Evolutionary conservation across 495 filamentous ascomycete genomes (phyloP), one percentile per base, ranked within the genome.

Genomic region (Neurospora sp.): DNA sequence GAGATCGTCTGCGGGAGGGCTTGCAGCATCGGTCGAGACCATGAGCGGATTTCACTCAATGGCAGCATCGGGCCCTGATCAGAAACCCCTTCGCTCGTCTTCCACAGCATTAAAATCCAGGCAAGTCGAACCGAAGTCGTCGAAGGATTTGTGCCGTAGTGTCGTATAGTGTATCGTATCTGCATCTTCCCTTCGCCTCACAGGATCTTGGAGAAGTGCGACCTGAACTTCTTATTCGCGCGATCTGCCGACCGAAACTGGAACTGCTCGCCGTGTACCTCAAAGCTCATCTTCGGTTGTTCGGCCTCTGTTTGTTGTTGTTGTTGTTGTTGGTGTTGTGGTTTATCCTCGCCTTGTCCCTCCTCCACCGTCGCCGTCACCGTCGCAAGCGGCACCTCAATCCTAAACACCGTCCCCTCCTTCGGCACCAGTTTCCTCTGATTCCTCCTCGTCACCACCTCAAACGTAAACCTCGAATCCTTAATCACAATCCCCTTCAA

Each of bases 151-250:
- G 27, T 1, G 54, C 9, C 4, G 6, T 66, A 66, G 54, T 35
- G 9, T 66, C 27, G 54, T 66, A 35, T 66, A 7, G 27, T 35
- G 31, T 66, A 7, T 35, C 54, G 54, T 35, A 66, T 66, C 27
- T 37, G 9, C 16, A 0, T 46, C 73, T 1, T 7, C 27, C 14
- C 9, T 9, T 18, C 39, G 12, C 54, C 11, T 88, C 79, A 96
- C 20, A 96, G 80, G 77, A 91, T 90, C 48, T 88, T 86, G 20
- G 91, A 82, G 73, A 90, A 92, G 76, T 90, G 90, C 77, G 83
- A 83, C 82, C 96, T 97, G 82, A 97, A 95, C 82, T 98, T 97
- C 84, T 91, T 95, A 75, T 91, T 94, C 39, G 92, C 93, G 42
- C 96, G 85, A 78, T 98, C 94, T 8, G 92, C 90, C 11, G 95